Percentiles rank a stretch among this genome's conserved stretches.
These are phyloP conservation scores for Kernera saxatilis DNA, from an alignment of 345 rosid species.

Conservation along the genomic window DNA sequence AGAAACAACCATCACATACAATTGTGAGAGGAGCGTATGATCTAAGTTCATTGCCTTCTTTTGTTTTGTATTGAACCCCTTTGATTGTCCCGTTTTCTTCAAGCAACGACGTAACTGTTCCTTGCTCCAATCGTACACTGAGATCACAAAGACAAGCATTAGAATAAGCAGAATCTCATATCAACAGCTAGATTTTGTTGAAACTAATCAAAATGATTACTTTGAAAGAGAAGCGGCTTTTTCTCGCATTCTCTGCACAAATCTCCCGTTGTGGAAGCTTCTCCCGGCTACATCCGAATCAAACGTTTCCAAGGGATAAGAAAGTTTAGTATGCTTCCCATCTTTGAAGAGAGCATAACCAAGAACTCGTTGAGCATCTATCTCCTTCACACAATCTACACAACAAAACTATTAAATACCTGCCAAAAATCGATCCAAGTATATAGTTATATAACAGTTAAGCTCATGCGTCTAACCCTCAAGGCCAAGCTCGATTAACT, in stretches of 20 bases:
- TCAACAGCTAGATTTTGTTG: background rate
- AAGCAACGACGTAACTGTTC: constrained; percentile 46
- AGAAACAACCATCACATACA: constrained; percentile 42
- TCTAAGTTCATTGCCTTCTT: constrained; percentile 26
- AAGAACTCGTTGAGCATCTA: constrained; percentile 32
- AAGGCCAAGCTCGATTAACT: constrained; percentile 49
- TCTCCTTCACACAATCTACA: constrained; percentile 35
- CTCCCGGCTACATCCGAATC: constrained; percentile 27
- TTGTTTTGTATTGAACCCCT: constrained; percentile 48
- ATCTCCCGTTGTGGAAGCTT: constrained; percentile 34
- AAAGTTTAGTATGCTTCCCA: constrained; percentile 20
- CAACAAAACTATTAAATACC: background rate
- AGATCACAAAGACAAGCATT: background rate
- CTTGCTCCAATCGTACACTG: constrained; percentile 62
- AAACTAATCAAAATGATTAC: constrained; percentile 22
- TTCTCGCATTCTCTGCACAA: constrained; percentile 28
- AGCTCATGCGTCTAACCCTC: constrained; percentile 33
- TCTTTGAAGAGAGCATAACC: constrained; percentile 31
- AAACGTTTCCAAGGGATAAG: constrained; percentile 28
- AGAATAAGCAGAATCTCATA: background rate
- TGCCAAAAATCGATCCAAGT: background rate
- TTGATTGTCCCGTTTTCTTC: constrained; percentile 41
- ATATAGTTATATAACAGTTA: background rate
- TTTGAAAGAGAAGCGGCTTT: constrained; percentile 32
- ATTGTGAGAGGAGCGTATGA: constrained; percentile 53